These are phyloP conservation scores for Epicoccum nigrum DNA, from an alignment of 2,329 filamentous ascomycete species.

Conservation along the genomic window DNA sequence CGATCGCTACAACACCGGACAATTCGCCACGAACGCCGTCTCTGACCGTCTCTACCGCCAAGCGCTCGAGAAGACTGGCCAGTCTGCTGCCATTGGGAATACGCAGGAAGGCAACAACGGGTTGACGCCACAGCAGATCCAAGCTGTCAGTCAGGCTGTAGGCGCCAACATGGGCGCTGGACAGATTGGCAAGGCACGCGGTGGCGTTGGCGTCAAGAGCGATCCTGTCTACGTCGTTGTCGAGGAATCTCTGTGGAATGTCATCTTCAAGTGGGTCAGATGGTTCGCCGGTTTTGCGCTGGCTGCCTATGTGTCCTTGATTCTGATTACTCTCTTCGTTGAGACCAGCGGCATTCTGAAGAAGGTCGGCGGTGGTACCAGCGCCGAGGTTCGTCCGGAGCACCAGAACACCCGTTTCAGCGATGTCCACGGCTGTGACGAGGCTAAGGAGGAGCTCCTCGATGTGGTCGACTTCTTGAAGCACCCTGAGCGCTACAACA, in stretches of 20 bases:
- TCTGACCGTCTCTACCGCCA: conserved; percentile 81
- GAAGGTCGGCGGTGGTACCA: conserved; percentile 73
- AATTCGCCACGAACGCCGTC: conserved; percentile 79
- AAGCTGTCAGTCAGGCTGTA: conserved; percentile 81
- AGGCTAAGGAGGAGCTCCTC: conserved; percentile 96
- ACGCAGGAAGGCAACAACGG: conserved; percentile 21
- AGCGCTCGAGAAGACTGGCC: conserved; percentile 70
- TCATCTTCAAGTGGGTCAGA: conserved; percentile 89
- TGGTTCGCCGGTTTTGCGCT: conserved; percentile 81
- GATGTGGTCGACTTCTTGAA: conserved; percentile 96
- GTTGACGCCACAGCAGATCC: conserved; percentile 68
- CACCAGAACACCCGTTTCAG: conserved; percentile 89
- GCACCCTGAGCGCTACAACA: conserved; percentile 90
- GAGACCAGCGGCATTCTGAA: conserved; percentile 81
- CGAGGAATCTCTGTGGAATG: conserved; percentile 80
- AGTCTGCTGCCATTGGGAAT: conserved; percentile 47
- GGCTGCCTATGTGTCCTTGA: conserved; percentile 77
- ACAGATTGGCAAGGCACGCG: conserved; percentile 63
- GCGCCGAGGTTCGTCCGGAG: conserved; percentile 88
- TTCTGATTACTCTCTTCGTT: conserved; percentile 79
- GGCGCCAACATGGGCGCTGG: conserved; percentile 73
- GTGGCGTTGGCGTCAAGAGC: conserved; percentile 74
- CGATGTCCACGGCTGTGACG: conserved; percentile 96
- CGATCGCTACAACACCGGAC: conserved; percentile 84
- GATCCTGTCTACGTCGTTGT: conserved; percentile 95